Conservation (phyloP, 2,329 filamentous ascomycete species). For the Pestalotiopsis sp. region DNA sequence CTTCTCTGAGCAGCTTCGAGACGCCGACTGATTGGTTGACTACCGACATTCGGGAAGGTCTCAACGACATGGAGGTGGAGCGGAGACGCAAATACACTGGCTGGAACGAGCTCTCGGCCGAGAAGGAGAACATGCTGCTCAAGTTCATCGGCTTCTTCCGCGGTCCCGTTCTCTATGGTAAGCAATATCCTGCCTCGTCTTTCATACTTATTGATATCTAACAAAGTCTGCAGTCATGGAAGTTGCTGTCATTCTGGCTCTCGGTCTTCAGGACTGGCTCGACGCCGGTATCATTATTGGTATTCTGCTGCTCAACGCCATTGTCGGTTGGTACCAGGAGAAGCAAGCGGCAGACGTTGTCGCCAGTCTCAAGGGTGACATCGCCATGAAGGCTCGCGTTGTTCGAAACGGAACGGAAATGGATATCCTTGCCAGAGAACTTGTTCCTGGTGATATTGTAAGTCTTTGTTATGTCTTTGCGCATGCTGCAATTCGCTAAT, state of each 20-base stretch:
- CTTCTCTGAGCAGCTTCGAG: slow-evolving; percentile 36
- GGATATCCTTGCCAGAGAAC: slow-evolving; percentile 69
- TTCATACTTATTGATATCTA: slow-evolving; percentile 4
- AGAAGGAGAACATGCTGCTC: slow-evolving; percentile 76
- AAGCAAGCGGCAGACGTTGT: slow-evolving; percentile 77
- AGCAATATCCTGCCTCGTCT: slow-evolving; percentile 28
- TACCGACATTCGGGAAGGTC: slow-evolving; percentile 68
- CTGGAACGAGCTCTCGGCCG: slow-evolving; percentile 72
- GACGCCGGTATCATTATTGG: slow-evolving; percentile 76
- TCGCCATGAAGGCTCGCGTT: slow-evolving; percentile 71
- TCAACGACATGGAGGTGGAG: slow-evolving; percentile 62
- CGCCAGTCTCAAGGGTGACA: slow-evolving; percentile 72
- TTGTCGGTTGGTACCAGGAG: slow-evolving; percentile 78
- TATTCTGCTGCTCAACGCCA: slow-evolving; percentile 71
- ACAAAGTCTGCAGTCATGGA: slow-evolving; percentile 62
- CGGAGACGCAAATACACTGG: slow-evolving; percentile 66
- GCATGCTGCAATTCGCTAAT: neutral
- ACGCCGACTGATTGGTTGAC: slow-evolving; percentile 70
- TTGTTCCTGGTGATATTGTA: slow-evolving; percentile 74
- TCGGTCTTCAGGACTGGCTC: slow-evolving; percentile 73
- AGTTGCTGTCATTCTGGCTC: slow-evolving; percentile 70
- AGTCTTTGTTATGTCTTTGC: slow-evolving; percentile 28
- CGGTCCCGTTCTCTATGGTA: slow-evolving; percentile 76
- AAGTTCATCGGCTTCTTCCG: slow-evolving; percentile 78
- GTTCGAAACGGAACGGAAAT: slow-evolving; percentile 68